Evolutionary conservation across 2,329 filamentous ascomycete species (phyloP).

Genomic region (Trichoderma sp.): DNA sequence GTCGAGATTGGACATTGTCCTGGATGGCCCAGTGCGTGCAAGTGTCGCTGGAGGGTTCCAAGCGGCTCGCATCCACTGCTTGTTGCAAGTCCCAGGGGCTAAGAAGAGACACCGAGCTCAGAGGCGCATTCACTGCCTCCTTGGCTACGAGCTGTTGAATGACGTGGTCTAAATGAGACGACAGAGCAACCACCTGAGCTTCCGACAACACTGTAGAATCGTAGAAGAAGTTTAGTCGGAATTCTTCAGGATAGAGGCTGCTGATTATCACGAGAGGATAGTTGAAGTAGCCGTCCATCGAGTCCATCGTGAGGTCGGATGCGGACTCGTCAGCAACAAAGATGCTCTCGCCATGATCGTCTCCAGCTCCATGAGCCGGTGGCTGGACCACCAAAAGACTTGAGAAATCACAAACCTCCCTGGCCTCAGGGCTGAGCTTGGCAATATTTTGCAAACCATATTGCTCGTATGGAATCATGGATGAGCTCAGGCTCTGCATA

Average conservation of each 20-base stretch:
- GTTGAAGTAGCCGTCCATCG: conserved; percentile 25
- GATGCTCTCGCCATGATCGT: not conserved
- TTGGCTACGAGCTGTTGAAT: conserved; percentile 6
- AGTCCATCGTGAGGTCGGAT: not conserved
- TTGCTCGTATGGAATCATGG: conserved; percentile 32
- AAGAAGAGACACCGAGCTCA: conserved; percentile 22
- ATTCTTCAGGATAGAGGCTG: conserved; percentile 4
- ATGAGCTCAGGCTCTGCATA: conserved; percentile 26
- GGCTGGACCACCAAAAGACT: conserved; percentile 32
- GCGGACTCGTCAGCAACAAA: not conserved
- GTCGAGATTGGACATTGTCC: not conserved
- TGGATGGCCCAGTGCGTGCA: conserved; percentile 19
- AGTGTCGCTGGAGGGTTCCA: not conserved
- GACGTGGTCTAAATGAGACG: conserved; percentile 13
- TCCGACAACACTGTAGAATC: conserved; percentile 11
- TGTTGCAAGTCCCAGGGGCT: conserved; percentile 21
- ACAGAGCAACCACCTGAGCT: conserved; percentile 6
- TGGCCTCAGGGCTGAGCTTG: conserved; percentile 27
- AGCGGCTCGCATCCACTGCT: not conserved
- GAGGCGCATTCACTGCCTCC: conserved; percentile 2
- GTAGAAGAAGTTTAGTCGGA: conserved; percentile 11
- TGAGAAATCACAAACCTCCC: conserved; percentile 30
- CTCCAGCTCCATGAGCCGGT: not conserved
- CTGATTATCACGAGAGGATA: conserved; percentile 13
- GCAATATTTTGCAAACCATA: conserved; percentile 33